Evolutionary conservation across 805 yeast genomes (phyloP), one percentile per base, ranked within the genome.

Genomic region (Priceomyces haplophilus): DNA sequence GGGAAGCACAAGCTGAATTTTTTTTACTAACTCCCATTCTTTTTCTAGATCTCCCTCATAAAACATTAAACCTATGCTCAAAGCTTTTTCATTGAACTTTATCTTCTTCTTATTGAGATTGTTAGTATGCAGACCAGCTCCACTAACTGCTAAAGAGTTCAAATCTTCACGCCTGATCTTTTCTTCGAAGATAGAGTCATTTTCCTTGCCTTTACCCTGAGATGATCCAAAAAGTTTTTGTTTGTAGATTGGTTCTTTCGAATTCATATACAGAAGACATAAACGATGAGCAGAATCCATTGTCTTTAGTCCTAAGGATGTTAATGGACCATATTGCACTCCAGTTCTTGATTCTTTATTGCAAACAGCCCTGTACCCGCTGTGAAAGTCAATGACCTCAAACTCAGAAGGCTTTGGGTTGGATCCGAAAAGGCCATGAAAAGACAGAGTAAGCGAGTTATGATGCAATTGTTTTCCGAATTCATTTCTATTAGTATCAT

Each of bases 1-100:
- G 1, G 81, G 80, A 5, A 72, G 51, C 0, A 63, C 54, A 3
- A 57, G 49, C 43, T 65, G 51, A 6, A 76, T 66, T 38, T 58
- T 51, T 8, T 51, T 47, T 24, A 63, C 59, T 10, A 64, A 37
- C 15, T 51, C 55, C 34, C 61, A 31, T 32, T 57, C 62, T 10
- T 54, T 50, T 40, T 55, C 52, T 39, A 60, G 41, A 18, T 58
- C 61, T 8, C 65, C 62, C 31, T 65, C 61, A 37, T 58, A 65
- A 40, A 58, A 54, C 13, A 59, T 51, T 10, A 58, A 46, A 1
- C 67, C 69, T 20, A 62, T 38, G 23, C 53, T 54, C 21, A 44
- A 38, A 2, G 55, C 57, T 18, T 44, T 52, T 25, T 53, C 50
- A 18, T 50, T 45, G n/a, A 52, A 36, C 11, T 41, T 38, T 13